Evolutionary conservation across 129 eudicot genomes (phyloP), one percentile per base, ranked within the genome.

Genomic region (Lonicera japonica): DNA sequence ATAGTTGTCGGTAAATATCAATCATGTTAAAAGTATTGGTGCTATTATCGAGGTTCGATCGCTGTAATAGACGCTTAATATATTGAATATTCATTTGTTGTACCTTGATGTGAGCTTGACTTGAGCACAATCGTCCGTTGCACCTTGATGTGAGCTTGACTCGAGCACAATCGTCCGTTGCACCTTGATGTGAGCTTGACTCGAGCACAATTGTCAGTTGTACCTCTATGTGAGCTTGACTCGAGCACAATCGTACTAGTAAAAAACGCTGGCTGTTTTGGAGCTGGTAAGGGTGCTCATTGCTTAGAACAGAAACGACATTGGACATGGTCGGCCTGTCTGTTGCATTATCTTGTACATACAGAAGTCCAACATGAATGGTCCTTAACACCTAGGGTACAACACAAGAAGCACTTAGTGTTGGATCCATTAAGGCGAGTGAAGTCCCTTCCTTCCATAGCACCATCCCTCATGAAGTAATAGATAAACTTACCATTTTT

Each of bases 271-370:
- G 67, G 55, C 2, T 15, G 19, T 62, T 62, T 46, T 8, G 79
- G 71, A 21, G 12, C 17, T 16, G 77, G 69, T 56, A 81, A 54
- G 12, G 54, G 12, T 21, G 22, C 34, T 70, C 83, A 58, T 73
- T 77, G 5, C 55, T 20, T 48, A 81, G 75, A 77, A 81, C 63
- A 8, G 77, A 61, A 11, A 77, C 34, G 52, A 77, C 75, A 15
- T 70, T 69, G 2, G 73, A 71, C 55, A 67, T 81, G 87, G 83
- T 38, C 83, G 81, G 81, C 16, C 81, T 58, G 45, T 76, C 76
- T 0, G 22, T 25, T 48, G 73, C 76, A 25, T 9, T 62, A 25
- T 81, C 83, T 73, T 81, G 78, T n/a, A 81, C 77, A 39, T 80
- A 73, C 1, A 81, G 54, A 21, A 76, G 73, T 3, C 73, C 81